Base-by-base conservation (phyloP, 495 filamentous ascomycete species). In the Immersiella caudata region DNA sequence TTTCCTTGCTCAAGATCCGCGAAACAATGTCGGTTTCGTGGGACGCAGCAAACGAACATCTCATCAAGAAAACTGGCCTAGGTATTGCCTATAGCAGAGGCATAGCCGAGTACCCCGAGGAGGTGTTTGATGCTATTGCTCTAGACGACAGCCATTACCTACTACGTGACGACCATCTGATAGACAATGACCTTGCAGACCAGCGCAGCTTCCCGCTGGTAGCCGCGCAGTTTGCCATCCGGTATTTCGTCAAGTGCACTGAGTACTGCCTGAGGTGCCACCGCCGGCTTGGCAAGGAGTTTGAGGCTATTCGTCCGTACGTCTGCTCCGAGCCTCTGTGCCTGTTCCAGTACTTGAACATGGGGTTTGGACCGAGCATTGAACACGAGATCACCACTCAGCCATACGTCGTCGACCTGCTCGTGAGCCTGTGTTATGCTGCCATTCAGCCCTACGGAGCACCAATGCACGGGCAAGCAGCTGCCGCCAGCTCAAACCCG, bases 261-360 rank as follows among this genome's bases (percentile, higher is more conserved):
- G 89, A 95, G 49, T 97, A 93, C 74, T 98, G 94, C 74, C 83
- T 96, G 49, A 87, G 93, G 16, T 98, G 94, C 71, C 91, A 96
- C 75, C 85, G 85, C 71, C 90, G 85, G 71, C 82, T 92, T 33
- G 74, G 86, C n/a, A 84, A 83, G 6, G 85, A 87, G 7, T 90
- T 96, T 56, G 91, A 94, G 70, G 90, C 94, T n/a, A 80, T 98
- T 52, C 94, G 93, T 67, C 94, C 94, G 0, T 97, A 95, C 71
- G 93, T 97, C 21, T 98, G 94, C 81, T 88, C 86, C 27, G 86
- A 87, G 21, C 85, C 84, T 3, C 82, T 98, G 8, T 98, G 94
- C 73, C 79, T 97, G 1, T 95, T 93, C 69, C 94, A 98, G 72
- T 97, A 96, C 79, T 91, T 97, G 87, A 84, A 85, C n/a, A 82